A percentile compares a stretch with the other conserved stretches of the same genome.
Conservation (phyloP, 495 filamentous ascomycete genomes). For the Entonaema liquescens region DNA sequence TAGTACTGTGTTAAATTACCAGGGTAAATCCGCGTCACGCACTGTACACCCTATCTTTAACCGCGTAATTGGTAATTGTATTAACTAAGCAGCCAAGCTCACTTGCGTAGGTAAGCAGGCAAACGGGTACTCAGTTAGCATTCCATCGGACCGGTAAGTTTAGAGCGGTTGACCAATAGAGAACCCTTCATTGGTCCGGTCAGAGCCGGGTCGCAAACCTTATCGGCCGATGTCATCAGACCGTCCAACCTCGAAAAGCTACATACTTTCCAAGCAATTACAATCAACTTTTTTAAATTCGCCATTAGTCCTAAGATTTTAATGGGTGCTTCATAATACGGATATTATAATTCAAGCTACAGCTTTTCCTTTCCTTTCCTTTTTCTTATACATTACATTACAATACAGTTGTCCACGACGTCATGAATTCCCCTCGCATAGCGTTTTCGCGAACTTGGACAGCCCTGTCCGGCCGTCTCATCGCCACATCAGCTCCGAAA, state of each 20-base stretch:
- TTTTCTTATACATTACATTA: background rate
- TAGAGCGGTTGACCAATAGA: conserved; percentile 44
- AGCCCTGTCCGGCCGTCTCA: conserved; percentile 59
- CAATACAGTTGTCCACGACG: background rate
- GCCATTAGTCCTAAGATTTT: background rate
- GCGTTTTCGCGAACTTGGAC: conserved; percentile 61
- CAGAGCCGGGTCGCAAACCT: conserved; percentile 41
- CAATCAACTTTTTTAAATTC: background rate
- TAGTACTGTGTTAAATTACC: background rate
- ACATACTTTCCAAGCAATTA: conserved; percentile 5
- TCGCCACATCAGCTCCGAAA: conserved; percentile 48
- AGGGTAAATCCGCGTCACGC: background rate
- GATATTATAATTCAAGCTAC: background rate
- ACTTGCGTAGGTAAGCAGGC: background rate
- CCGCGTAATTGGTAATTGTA: background rate
- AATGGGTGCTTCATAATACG: background rate
- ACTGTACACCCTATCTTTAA: background rate
- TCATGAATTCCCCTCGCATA: conserved; percentile 43
- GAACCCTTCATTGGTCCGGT: conserved; percentile 51
- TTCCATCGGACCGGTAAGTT: background rate
- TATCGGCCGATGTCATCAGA: conserved; percentile 53
- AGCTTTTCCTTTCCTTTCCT: background rate
- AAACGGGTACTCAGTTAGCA: background rate
- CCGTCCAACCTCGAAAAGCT: conserved; percentile 30
- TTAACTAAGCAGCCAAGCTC: too few relatives aligned